Evolutionary conservation across 345 rosid species (phyloP).

Genomic region (Salix koriyanagi): DNA sequence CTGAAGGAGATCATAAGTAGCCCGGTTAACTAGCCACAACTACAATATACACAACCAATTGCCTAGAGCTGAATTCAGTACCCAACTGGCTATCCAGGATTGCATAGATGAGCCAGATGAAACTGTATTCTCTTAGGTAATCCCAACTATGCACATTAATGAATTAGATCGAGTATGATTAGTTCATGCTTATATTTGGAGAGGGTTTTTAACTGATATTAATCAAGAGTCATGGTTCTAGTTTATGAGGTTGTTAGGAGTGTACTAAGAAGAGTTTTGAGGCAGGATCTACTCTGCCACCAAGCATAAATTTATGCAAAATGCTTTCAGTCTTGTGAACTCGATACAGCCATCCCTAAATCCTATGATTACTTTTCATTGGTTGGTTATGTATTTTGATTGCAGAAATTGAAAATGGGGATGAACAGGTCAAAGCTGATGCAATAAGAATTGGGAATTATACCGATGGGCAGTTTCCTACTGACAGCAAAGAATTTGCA

Average conservation of each 20-base stretch:
- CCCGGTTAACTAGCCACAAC: neutral
- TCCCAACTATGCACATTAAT: neutral
- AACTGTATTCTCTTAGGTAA: neutral
- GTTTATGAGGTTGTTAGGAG: neutral
- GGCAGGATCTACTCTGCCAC: neutral
- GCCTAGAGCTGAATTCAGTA: neutral
- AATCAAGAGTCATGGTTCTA: neutral
- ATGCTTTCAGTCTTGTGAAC: neutral
- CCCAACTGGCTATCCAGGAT: neutral
- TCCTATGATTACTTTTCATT: conserved; percentile 9
- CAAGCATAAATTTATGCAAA: neutral
- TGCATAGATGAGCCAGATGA: no score
- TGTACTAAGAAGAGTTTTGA: neutral
- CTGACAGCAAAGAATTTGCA: conserved; percentile 89
- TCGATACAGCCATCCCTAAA: neutral
- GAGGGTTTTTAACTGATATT: neutral
- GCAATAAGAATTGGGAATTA: conserved; percentile 78
- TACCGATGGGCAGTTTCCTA: conserved; percentile 63
- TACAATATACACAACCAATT: neutral
- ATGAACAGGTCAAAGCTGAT: conserved; percentile 92
- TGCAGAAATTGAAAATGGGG: conserved; percentile 80
- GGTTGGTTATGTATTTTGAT: neutral
- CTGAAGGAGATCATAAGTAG: neutral
- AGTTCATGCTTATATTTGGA: neutral
- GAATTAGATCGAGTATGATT: neutral